Base-by-base conservation (phyloP, 108 stramenopile species). In the Fistulifera solaris region DNA sequence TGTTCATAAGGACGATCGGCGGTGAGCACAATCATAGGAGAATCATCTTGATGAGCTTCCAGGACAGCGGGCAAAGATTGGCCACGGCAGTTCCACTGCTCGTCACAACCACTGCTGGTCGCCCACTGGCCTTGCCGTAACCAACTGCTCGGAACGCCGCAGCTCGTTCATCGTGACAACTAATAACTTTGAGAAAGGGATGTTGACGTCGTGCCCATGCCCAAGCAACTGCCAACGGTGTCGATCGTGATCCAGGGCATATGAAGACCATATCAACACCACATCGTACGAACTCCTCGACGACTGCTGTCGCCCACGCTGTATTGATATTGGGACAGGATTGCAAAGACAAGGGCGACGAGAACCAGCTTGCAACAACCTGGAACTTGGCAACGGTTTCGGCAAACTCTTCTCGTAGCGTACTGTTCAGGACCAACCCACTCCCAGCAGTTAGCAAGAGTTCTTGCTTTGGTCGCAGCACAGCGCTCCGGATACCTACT, bases 1-100 rank as follows among this genome's bases (percentile, higher is more conserved):
- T 46, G 75, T 70, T 94, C 95, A 52, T 93, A 83, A 1, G 95
- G 95, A 43, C 95, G 65, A 73, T 96, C 95, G 8, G 95, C 95
- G 13, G 95, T 94, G 15, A 94, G 48, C 15, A 96, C 47, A 12
- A 96, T 38, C 54, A 96, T 40, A 4, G 95, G 87, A 24, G 92
- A 58, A 24, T 78, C 84, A 66, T 88, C 93, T 54, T 74, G 67
- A 17, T 75, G 63, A 6, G 93, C 84, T 60, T 93, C 22, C 88
- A 66, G n/a, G 87, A 79, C 3, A 84, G 77, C 28, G 95, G 95
- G 54, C 92, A 81, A 22, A 96, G 66, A 59, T 96, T 96, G 4
- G 88, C 89, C 4, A 89, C 88, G 12, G 95, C 93, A 22, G 95
- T 96, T 17, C 95, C 95, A 57, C 88, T 90, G 11, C 81, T 92